Evolutionary conservation across 2,329 filamentous ascomycete species (phyloP).

Genomic region (Colletotrichum sp.): DNA sequence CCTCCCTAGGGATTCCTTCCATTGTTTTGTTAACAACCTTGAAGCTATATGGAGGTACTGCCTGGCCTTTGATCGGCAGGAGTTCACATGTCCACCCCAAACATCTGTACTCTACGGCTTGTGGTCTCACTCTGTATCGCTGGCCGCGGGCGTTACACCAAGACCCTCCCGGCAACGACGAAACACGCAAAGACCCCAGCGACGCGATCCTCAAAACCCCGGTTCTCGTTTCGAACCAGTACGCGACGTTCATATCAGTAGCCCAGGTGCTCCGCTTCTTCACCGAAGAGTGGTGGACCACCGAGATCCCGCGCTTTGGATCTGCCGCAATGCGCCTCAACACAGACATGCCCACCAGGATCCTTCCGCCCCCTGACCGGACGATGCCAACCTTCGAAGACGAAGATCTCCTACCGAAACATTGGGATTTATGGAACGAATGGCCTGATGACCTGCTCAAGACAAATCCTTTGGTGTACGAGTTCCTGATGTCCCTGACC

Average conservation of each 20-base stretch:
- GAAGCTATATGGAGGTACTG: constrained; percentile 1
- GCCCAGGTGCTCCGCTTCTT: constrained; percentile 22
- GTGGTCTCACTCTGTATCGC: neutral
- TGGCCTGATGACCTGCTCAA: neutral
- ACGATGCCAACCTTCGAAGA: neutral
- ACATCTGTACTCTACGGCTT: neutral
- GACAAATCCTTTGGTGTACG: neutral
- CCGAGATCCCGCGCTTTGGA: constrained; percentile 27
- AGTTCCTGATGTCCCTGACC: neutral
- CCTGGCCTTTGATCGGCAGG: neutral
- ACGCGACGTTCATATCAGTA: neutral
- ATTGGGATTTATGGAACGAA: neutral
- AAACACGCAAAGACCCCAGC: neutral
- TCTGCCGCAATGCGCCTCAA: constrained; percentile 20
- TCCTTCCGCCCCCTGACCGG: neutral
- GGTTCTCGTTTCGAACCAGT: neutral
- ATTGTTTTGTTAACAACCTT: neutral
- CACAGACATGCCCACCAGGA: neutral
- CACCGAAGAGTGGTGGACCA: constrained; percentile 29
- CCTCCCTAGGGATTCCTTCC: neutral
- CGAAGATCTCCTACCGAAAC: neutral
- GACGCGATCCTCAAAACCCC: neutral
- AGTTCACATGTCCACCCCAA: neutral
- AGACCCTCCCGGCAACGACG: neutral
- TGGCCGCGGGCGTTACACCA: neutral